Conservation (phyloP, 305 asterid species). For the Coffea humblotiana region DNA sequence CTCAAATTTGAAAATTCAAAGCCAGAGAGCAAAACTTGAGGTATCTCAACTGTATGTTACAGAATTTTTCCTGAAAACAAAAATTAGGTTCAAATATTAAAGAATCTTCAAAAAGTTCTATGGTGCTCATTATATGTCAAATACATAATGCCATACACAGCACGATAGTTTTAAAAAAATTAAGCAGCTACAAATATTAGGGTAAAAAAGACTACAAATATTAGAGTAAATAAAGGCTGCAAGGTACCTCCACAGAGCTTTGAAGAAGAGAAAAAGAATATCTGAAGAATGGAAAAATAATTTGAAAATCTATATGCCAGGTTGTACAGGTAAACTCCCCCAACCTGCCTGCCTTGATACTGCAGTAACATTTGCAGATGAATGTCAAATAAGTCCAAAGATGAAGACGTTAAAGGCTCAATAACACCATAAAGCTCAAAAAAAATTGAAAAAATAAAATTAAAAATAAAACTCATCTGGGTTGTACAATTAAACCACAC, state of each 20-base stretch:
- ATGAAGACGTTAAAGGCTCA: background rate
- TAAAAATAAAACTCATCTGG: background rate
- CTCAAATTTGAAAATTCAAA: background rate
- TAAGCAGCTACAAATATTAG: background rate
- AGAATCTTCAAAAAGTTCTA: background rate
- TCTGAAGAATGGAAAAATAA: constrained; percentile 40
- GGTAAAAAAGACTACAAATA: background rate
- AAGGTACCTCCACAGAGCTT: constrained; percentile 45
- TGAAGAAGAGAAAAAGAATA: constrained; percentile 37
- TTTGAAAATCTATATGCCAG: constrained; percentile 39
- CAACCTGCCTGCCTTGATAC: constrained; percentile 56
- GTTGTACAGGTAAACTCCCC: constrained; percentile 45
- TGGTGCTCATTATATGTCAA: background rate
- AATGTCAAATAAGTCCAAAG: constrained; percentile 30
- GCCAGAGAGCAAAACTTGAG: background rate
- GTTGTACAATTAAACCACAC: too few species aligned
- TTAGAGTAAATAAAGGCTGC: background rate
- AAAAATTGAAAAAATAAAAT: background rate
- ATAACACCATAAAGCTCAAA: background rate
- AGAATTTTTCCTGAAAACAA: background rate
- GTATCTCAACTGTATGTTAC: background rate
- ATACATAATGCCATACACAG: background rate
- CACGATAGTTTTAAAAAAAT: background rate
- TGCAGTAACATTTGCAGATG: constrained; percentile 59
- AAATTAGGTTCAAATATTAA: background rate